Percentiles rank a stretch among this genome's conserved stretches.
These are phyloP conservation scores for Blepharisma undulans DNA, from an alignment of 169 alveolate species.

Conservation along the genomic window DNA sequence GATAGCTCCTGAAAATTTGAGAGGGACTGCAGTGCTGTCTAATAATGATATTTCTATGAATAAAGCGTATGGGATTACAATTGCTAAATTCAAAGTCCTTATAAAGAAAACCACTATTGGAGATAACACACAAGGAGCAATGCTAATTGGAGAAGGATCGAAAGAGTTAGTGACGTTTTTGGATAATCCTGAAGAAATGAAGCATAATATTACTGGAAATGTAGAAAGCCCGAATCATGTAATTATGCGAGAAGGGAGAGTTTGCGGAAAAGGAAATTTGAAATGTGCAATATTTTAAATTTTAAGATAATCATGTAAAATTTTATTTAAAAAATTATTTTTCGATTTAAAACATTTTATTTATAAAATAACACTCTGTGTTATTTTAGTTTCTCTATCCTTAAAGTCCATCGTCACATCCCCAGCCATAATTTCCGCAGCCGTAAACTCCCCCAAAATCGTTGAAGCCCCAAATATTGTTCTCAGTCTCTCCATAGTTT, in stretches of 20 bases:
- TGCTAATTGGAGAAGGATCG: slow-evolving; percentile 11
- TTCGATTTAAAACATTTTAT: too few species aligned
- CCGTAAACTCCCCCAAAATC: neutral
- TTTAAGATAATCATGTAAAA: neutral
- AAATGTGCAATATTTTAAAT: neutral
- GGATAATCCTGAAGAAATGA: neutral
- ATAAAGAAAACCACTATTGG: neutral
- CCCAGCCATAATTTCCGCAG: neutral
- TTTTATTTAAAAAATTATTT: too few species aligned
- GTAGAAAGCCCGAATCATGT: neutral
- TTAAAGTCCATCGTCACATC: neutral
- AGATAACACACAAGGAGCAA: slow-evolving; percentile 27
- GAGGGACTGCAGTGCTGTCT: neutral
- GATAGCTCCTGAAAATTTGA: neutral
- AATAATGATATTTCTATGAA: neutral
- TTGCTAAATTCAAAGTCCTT: neutral
- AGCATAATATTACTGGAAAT: neutral
- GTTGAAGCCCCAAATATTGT: neutral
- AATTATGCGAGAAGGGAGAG: neutral
- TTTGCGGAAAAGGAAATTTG: neutral
- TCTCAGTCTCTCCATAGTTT: neutral
- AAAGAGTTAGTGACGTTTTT: slow-evolving; percentile 7
- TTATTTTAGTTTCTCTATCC: neutral
- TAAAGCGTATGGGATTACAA: neutral
- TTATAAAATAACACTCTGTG: neutral